Evolutionary conservation across 139 green algal species (phyloP), one percentile per base, ranked within the genome.

Genomic region (Pleodorina starrii): DNA sequence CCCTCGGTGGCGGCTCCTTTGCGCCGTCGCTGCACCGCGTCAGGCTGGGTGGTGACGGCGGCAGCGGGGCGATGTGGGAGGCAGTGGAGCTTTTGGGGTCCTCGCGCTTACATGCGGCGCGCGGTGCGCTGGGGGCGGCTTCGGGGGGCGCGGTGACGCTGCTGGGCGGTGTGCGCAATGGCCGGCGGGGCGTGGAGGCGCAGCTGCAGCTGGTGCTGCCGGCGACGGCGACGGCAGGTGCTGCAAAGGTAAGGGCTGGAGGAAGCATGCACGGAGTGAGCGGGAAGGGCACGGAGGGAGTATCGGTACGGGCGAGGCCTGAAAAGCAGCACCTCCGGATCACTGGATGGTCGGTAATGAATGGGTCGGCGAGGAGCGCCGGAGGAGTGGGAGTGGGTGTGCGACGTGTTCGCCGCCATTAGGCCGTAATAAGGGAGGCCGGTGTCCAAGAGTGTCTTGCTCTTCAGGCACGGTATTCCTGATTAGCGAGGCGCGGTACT

Each of bases 141-240:
- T 78, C 60, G 2, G 59, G 60, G 4, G 81, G 81, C 27, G 12
- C 25, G 1, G 60, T 87, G 59, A 44, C 50, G 59, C 81, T 87
- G 42, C 42, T 36, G 40, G 59, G 81, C 60, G 81, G 81, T 5
- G n/a, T 87, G 7, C 60, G n/a, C 0, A 60, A 87, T 42, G 81
- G 6, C 4, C 42, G 81, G 16, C 19, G 63, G 16, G 81, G 81
- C 63, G 43, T 77, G n/a, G 81, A 87, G 81, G 42, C 81, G 81
- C 81, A 68, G 43, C 29, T 87, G 60, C 81, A 87, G 81, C 0
- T 60, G 29, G 81, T 63, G 59, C 10, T 59, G 40, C 51, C 78
- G 27, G 29, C 32, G 57, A 11, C 16, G 66, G 27, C n/a, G 1
- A 29, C 6, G 48, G 29, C n/a, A 66, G 1, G 25, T 1, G 4